Conservation (phyloP, 345 rosid species). For the Camelina neglecta region DNA sequence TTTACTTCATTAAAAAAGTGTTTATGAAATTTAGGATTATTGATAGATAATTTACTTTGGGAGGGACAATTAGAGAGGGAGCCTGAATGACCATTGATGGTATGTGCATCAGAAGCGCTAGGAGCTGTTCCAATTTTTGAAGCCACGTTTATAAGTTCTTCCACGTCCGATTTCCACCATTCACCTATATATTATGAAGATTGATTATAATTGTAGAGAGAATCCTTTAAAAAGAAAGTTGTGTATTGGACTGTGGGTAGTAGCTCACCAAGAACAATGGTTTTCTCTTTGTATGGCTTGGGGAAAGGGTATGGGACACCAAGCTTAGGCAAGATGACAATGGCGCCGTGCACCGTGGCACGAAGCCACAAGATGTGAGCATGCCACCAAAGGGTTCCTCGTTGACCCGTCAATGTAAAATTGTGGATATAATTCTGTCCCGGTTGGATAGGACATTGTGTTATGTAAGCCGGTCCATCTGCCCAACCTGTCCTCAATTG, state of each 20-base stretch:
- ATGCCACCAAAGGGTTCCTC: conserved; percentile 88
- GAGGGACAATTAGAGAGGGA: conserved; percentile 58
- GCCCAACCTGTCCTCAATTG: conserved; percentile 92
- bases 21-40: neutral
- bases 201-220: neutral
- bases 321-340: conserved; percentile 76
- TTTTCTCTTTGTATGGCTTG: conserved; percentile 63
- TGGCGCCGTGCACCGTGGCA: conserved; percentile 87
- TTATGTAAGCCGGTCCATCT: conserved; percentile 89
- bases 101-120: conserved; percentile 86
- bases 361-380: conserved; percentile 96
- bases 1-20: neutral
- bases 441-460: conserved; percentile 93
- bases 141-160: conserved; percentile 78
- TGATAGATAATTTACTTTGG: conserved; percentile 47
- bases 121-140: conserved; percentile 67
- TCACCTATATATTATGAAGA: conserved; percentile 53
- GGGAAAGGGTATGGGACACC: conserved; percentile 94
- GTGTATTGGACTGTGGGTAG: conserved; percentile 33
- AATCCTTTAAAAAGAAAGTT: neutral
- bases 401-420: conserved; percentile 76
- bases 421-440: conserved; percentile 69
- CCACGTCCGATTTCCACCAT: conserved; percentile 98
- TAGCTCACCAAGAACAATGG: conserved; percentile 51
- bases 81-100: conserved; percentile 85